Base-by-base conservation (phyloP, 1,139 yeast species). In the Magnusiomyces suaveolens region DNA sequence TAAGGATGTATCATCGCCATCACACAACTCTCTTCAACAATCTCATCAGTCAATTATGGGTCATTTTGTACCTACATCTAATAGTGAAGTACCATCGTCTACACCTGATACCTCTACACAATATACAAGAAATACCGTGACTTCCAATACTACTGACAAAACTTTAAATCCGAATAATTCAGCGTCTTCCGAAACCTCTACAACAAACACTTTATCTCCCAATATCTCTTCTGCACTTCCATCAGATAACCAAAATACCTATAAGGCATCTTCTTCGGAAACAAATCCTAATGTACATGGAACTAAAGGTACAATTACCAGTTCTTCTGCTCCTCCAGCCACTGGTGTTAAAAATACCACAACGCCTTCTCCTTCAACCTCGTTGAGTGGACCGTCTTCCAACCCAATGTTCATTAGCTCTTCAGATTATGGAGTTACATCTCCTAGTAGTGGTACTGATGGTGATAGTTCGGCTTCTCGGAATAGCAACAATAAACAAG, bases 401-500 rank as follows among this genome's bases (percentile, higher is more conserved):
- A 43, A 32, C n/a, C 47, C 47, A 23, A 43, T 43, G 47, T 24
- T 26, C 16, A 14, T 24, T 3, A 21, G 32, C 18, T 23, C 18
- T 43, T 21, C 47, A 14, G 47, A 43, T 26, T 14, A 16, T 3
- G 18, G 18, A 6, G n/a, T 43, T 3, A 24, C 24, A 6, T 43
- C 47, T 3, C 47, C 47, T 14, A 43, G 32, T 43, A 14, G 26
- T 43, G 47, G 47, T 2, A 20, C 14, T 23, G 32, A 24, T 20
- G 26, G 18, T 16, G 47, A 43, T 43, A 24, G n/a, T 43, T 20
- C 32, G 29, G 18, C 21, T 14, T 21, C 32, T 18, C 8, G 23
- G 29, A 2, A 8, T n/a, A 23, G 43, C 43, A 47, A 32, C 29
- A 21, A 47, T 43, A 76, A 75, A 57, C 78, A 76, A 49, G 90